Percentiles rank a stretch among this genome's conserved stretches.
Evolutionary conservation across 768 basidiomycete genomes (phyloP).

Genomic region (Hydnomerulius pinastri): DNA sequence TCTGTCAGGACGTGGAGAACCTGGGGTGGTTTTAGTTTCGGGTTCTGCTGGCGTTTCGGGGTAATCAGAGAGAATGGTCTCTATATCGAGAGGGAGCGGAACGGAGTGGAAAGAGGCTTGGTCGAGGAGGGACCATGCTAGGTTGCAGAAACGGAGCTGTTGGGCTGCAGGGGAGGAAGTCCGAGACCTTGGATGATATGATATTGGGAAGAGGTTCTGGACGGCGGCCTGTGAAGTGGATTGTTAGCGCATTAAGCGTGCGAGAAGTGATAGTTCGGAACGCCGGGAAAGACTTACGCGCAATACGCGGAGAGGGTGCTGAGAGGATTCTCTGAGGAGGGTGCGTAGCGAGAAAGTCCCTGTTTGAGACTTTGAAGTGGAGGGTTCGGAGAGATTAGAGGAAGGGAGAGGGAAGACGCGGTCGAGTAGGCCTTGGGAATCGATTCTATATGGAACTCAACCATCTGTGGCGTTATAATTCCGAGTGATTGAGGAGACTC

Average conservation of each 20-base stretch:
- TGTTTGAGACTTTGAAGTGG: constrained; percentile 38
- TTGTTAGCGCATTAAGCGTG: not conserved
- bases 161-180: constrained; percentile 64
- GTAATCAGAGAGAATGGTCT: constrained; percentile 41
- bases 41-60: constrained; percentile 22
- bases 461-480: not conserved
- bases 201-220: constrained; percentile 65
- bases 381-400: constrained; percentile 39
- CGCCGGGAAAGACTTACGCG: constrained; percentile 45
- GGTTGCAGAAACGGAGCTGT: constrained; percentile 73
- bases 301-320: constrained; percentile 56
- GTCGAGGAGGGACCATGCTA: constrained; percentile 71
- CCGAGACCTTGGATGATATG: constrained; percentile 64
- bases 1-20: constrained; percentile 24
- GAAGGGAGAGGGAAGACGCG: constrained; percentile 66
- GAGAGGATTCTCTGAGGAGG: constrained; percentile 53
- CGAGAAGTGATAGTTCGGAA: constrained; percentile 14
- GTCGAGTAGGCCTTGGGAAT: constrained; percentile 77
- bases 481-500: constrained; percentile 16
- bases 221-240: constrained; percentile 64
- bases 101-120: constrained; percentile 58
- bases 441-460: constrained; percentile 47
- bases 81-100: constrained; percentile 47
- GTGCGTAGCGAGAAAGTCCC: constrained; percentile 52
- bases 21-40: constrained; percentile 22